These are phyloP conservation scores for Phellopilus nigrolimitatus DNA, from an alignment of 1,284 basidiomycete genomes.

Conservation along the genomic window DNA sequence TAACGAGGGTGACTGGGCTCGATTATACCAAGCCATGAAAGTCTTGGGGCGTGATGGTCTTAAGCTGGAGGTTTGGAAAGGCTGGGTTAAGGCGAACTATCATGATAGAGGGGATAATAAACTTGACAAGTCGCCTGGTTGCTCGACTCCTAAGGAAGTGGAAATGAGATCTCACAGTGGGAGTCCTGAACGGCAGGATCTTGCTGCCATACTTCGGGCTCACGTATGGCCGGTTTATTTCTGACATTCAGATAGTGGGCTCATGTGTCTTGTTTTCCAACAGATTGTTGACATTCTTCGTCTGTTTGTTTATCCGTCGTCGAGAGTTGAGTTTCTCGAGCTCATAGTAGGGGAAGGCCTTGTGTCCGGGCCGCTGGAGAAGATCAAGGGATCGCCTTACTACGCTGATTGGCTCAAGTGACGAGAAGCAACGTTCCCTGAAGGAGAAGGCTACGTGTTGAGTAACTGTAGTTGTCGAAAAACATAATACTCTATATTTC, in stretches of 20 bases:
- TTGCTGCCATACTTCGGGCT: conserved; percentile 46
- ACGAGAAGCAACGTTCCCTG: background rate
- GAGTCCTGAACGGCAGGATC: conserved; percentile 37
- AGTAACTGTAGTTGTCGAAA: too few relatives aligned
- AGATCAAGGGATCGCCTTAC: background rate
- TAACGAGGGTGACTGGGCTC: conserved; percentile 58
- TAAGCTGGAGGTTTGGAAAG: conserved; percentile 66
- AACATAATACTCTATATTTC: too few relatives aligned
- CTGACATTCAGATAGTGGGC: background rate
- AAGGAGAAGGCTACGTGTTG: too few relatives aligned
- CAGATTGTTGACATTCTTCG: conserved; percentile 53
- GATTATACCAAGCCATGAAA: conserved; percentile 50
- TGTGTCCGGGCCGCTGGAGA: background rate
- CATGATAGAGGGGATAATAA: conserved; percentile 22
- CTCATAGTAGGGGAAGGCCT: conserved; percentile 5
- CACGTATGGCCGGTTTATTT: conserved; percentile 45
- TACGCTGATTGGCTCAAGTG: background rate
- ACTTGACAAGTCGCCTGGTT: background rate
- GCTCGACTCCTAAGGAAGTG: conserved; percentile 1
- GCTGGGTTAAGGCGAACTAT: conserved; percentile 45
- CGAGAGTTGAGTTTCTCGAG: conserved; percentile 10
- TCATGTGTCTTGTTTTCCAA: background rate
- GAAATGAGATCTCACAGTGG: background rate
- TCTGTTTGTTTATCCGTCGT: conserved; percentile 40
- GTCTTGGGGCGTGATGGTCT: conserved; percentile 56